Evolutionary conservation across 345 rosid genomes (phyloP), one percentile per base, ranked within the genome.

Genomic region (Populus pruinosa): DNA sequence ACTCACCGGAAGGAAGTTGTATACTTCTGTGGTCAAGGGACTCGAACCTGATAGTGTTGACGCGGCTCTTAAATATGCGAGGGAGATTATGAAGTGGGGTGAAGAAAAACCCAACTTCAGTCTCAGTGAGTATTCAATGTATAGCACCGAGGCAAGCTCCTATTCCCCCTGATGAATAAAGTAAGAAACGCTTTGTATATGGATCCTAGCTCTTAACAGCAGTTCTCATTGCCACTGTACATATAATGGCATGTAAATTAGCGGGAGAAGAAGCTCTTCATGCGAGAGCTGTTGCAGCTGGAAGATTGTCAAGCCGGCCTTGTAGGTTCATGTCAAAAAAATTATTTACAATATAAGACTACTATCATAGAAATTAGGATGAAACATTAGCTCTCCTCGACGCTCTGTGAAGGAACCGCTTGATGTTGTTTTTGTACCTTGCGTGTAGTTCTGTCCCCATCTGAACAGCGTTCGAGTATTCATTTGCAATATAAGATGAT

Each of bases 31-130:
- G 8, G 92, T 89, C 44, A 92, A 91, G 83, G 98, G 93, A 14
- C 82, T 91, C 72, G 98, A 93, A 55, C 91, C 88, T 0, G 72
- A 38, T 27, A 88, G 87, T 17, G 94, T 94, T 0, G 92, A 89
- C 63, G 78, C 83, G 0, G 82, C 90, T 16, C 92, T 95, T 23
- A 93, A 90, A 83, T 89, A 86, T 17, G 92, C 96, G 21, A 90
- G 90, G 89, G 99, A 93, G 90, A 90, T 95, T 66, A 76, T 95
- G 80, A 95, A 92, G 85, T 95, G 99, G 99, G 91, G 91, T 0
- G 97, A 95, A 70, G 96, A 93, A 81, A 90, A 89, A 84, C 79
- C 81, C 18, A 86, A 88, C 87, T 87, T 84, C 84, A 87, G 90
- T 82, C 65, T 82, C 50, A 88, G 83, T 53, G 91, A 88, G 77